Base-by-base conservation (phyloP, 495 filamentous ascomycete genomes). In the Aspergillus hancockii region DNA sequence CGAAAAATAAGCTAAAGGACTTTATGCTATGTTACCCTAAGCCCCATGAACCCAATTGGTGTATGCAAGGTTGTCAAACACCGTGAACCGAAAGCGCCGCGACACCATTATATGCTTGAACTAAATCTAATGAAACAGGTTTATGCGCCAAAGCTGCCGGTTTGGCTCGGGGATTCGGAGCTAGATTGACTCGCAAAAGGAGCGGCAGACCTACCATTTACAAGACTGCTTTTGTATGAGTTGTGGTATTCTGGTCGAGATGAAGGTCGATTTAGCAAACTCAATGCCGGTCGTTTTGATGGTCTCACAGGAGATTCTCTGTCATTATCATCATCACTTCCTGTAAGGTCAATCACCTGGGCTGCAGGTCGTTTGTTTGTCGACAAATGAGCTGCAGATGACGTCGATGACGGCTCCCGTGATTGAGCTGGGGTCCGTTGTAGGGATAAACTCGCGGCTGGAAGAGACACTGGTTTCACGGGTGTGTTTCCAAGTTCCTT, bases 311-410 rank as follows among this genome's bases (percentile, higher is more conserved):
- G 83, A 6, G 63, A 72, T 43, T 87, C 82, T 30, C 93, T 90
- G 43, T 90, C 88, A n/a, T 41, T 18, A 58, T 90, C 88, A 55
- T 90, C 88, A 49, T 88, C 86, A 62, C 85, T 91, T 3, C 85
- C 75, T 1, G 89, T 94, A 56, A 94, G 81, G 66, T 96, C 92
- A 56, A 95, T 92, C 19, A 95, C 81, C 50, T 85, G 81, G 14
- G 82, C 71, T 7, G 77, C 73, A 2, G 85, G 73, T 21, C 90
- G 81, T 68, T 92, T 94, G 57, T 75, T 85, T 57, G 78, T 74
- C 40, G 72, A 71, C 47, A 58, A 65, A 23, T 76, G 73, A 28
- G 71, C 78, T 41, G 73, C 70, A n/a, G 75, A 79, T 13, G 72
- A 74, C 47, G 71, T 72, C 8, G 77, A 72, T 19, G 84, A 84